Conservation (phyloP, 208 protist genomes). For the Wallacemonas collosoma region DNA sequence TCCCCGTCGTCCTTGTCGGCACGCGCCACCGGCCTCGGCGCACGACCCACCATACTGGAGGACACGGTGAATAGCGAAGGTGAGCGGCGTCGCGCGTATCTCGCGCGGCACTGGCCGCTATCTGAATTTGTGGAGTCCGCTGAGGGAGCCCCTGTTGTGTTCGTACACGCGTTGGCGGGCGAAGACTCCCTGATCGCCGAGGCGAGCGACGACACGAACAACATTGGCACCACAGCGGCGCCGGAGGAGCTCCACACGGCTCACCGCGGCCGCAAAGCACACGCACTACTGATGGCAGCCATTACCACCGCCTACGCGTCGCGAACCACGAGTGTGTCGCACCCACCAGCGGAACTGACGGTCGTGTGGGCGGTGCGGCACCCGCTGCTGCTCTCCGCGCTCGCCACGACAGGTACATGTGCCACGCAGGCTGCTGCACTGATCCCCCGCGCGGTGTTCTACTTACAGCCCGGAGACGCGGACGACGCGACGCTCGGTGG, state of each 20-base stretch:
- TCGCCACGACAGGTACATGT: constrained; percentile 22
- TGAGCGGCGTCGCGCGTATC: constrained; percentile 17
- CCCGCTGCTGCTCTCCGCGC: constrained; percentile 29
- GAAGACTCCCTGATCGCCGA: constrained; percentile 39
- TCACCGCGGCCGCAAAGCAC: constrained; percentile 6
- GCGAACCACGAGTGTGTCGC: background rate
- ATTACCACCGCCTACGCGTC: constrained; percentile 15
- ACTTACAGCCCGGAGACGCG: constrained; percentile 7
- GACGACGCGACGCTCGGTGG: background rate
- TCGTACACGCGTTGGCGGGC: constrained; percentile 45
- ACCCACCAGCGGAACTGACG: constrained; percentile 28
- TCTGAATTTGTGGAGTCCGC: constrained; percentile 29
- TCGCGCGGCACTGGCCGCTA: constrained; percentile 23
- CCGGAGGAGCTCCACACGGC: too few relatives aligned
- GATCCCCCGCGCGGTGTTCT: background rate
- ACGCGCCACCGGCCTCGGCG: background rate
- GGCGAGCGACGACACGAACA: constrained; percentile 5
- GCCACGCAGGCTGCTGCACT: background rate
- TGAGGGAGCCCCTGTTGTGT: constrained; percentile 21
- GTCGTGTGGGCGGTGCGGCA: constrained; percentile 54
- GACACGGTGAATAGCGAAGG: background rate
- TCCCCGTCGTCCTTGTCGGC: background rate
- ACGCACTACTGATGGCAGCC: constrained; percentile 10
- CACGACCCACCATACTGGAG: constrained; percentile 1
- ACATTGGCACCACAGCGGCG: too few relatives aligned